These are phyloP conservation scores for Microcos paniculata DNA, from an alignment of 345 rosid species.

Conservation along the genomic window DNA sequence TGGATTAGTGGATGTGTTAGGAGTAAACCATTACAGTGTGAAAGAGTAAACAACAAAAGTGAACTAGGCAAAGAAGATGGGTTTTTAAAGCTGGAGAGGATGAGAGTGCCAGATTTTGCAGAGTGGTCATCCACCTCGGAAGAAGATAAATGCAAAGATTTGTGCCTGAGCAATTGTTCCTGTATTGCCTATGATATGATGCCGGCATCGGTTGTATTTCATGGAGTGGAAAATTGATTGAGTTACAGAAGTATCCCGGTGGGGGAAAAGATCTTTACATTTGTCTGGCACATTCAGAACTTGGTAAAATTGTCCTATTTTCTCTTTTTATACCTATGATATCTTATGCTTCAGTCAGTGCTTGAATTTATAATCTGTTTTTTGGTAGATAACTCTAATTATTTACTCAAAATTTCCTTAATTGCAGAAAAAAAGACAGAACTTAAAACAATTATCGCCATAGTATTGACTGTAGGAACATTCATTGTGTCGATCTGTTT, in stretches of 20 bases:
- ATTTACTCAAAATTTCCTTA: not conserved
- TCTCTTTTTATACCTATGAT: not conserved
- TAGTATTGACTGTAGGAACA: conserved; percentile 4
- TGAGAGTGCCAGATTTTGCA: conserved; percentile 45
- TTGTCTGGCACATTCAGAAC: conserved; percentile 43
- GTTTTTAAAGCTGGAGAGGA: conserved; percentile 33
- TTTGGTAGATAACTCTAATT: not conserved
- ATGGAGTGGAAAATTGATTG: conserved; percentile 44
- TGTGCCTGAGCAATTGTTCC: conserved; percentile 49
- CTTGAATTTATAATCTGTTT: not conserved
- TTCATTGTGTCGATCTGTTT: conserved; percentile 15
- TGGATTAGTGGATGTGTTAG: conserved; percentile 56
- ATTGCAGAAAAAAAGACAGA: conserved; percentile 15
- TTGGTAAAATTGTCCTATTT: conserved; percentile 27
- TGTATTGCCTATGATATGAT: conserved; percentile 52
- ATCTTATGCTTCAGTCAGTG: no score
- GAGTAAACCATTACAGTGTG: conserved; percentile 32
- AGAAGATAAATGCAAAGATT: conserved; percentile 29
- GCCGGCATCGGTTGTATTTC: conserved; percentile 42
- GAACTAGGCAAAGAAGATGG: conserved; percentile 34
- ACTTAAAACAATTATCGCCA: not conserved
- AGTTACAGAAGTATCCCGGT: conserved; percentile 28
- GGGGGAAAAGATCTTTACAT: conserved; percentile 42
- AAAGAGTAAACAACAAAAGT: conserved; percentile 25
- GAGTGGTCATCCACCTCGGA: conserved; percentile 15